phyloP scores from a whole-genome alignment of 2,329 filamentous ascomycete species.

The Claviceps sp. region DNA sequence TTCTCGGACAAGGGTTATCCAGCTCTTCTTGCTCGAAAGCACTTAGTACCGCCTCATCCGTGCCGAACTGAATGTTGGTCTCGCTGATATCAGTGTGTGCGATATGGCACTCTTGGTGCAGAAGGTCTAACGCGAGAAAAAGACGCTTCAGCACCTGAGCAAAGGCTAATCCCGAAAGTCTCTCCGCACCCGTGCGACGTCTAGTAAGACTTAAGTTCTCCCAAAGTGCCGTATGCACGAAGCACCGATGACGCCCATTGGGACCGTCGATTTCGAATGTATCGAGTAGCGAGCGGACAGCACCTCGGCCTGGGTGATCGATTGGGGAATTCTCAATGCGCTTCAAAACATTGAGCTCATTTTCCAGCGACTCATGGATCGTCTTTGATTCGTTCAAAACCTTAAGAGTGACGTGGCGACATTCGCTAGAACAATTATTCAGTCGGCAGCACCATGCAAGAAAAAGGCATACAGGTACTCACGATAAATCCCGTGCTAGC shows the following conservation, averaged over 20 bases:
- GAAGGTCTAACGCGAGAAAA: conserved; percentile 30
- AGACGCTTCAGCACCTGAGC: conserved; percentile 23
- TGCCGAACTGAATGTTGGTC: conserved; percentile 32
- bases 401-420: too few species aligned
- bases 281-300: conserved; percentile 22
- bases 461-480: too few species aligned
- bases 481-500: background rate
- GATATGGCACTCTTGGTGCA: conserved; percentile 31
- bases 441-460: too few species aligned
- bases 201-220: too few species aligned
- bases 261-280: conserved; percentile 23
- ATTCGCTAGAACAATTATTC: too few species aligned
- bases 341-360: too few species aligned
- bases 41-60: conserved; percentile 24
- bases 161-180: conserved; percentile 21
- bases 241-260: conserved; percentile 21
- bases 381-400: too few species aligned
- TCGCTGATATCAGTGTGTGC: conserved; percentile 34
- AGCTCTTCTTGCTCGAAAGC: conserved; percentile 27
- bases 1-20: conserved; percentile 25
- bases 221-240: conserved; percentile 22
- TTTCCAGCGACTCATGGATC: too few species aligned
- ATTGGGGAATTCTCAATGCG: too few species aligned
- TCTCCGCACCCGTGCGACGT: conserved; percentile 23
- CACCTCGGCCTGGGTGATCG: conserved; percentile 16